Evolutionary conservation across 2,329 filamentous ascomycete genomes (phyloP), one percentile per base, ranked within the genome.

Genomic region (Fusarium sarcochroum): DNA sequence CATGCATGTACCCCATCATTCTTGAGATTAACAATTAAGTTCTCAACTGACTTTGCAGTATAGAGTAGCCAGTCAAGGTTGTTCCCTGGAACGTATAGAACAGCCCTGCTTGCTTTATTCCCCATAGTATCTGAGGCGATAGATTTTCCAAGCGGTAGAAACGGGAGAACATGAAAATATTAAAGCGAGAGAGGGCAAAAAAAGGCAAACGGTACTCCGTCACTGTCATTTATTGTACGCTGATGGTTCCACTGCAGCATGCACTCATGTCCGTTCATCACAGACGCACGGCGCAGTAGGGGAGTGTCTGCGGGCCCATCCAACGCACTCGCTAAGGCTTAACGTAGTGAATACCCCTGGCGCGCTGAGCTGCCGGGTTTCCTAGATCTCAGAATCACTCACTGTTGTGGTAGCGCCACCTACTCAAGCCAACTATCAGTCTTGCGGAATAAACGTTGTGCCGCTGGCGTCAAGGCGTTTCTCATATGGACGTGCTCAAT

Each of bases 401-500:
- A 52, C 47, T 52, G 48, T 46, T 57, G 59, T 47, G 42, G 59
- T 5, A 6, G 56, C 46, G 27, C 27, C 27, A 30, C 27, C 27
- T 30, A 30, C 27, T 30, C 30, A 48, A 48, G 35, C 38, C 44
- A 46, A 47, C 62, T 61, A 53, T 46, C 59, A 64, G 48, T 56
- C 49, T 64, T 50, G 35, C 49, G 35, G 49, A 51, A 40, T 21
- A 45, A 61, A 58, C 45, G 48, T 51, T 54, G 58, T 47, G 64
- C 37, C 25, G 44, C 47, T 70, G 58, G 51, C 57, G 46, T 46
- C 37, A 49, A 56, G 50, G 51, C 48, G 23, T 50, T 27, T 34
- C 18, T 32, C 41, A 38, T 57, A 41, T 25, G 25, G 40, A 50
- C 63, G 63, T 60, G 63, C 56, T 58, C 59, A 53, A 54, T 63